Evolutionary conservation across 768 basidiomycete species (phyloP), one percentile per base, ranked within the genome.

Genomic region (Amyloporia xantha): DNA sequence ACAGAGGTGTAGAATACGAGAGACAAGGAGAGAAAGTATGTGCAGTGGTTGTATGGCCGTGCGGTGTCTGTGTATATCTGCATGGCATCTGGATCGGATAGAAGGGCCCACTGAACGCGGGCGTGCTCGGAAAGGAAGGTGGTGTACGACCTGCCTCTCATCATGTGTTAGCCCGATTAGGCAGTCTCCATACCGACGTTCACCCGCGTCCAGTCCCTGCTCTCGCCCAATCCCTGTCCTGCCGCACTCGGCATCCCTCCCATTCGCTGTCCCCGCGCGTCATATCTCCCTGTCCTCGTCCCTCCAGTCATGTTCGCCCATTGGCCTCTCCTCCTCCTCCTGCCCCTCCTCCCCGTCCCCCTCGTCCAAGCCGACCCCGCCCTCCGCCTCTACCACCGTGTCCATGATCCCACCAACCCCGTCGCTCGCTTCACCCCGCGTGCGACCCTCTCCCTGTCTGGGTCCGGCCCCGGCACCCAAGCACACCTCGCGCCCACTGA

Each of bases 371-470:
- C 56, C 54, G 21, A 50, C 40, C 50, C 55, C 49, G 51, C 48
- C 53, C 45, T 70, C 50, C 52, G 62, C 50, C 43, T 81, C 19
- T 67, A 69, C 55, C 82, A 85, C 61, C 73, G 82, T 19, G 40
- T 84, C 41, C 71, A 73, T 56, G 74, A 78, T 59, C 79, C 80
- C 11, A 57, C 59, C 13, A 66, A 52, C 54, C 68, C 51, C 27
- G 43, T 46, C 42, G 38, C 54, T 30, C 62, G 67, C 12, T 83
- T 73, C 62, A 37, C 61, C 4, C 59, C 69, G 27, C 77, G 78
- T 50, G 79, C 70, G 35, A 54, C 61, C 0, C 42, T 81, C 55
- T 46, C 64, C 53, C 54, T 76, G 50, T 51, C 69, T 51, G 51
- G 54, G 47, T 52, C 57, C 48, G 48, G 52, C 28, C 49, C 51